phyloP scores from a whole-genome alignment of 2,329 filamentous ascomycete species.

The Calonectria naviculata region DNA sequence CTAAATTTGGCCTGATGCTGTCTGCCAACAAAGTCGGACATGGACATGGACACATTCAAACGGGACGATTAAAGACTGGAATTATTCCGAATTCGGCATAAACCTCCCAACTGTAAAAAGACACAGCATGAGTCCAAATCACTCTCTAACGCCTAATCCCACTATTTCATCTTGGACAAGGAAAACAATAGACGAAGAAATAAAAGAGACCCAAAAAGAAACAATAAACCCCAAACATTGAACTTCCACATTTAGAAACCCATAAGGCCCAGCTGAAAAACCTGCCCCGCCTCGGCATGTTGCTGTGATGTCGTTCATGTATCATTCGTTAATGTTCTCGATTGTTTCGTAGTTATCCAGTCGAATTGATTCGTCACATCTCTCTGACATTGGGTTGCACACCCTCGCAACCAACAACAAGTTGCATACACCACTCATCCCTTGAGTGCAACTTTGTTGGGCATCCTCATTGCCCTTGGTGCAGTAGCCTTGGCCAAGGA shows the following conservation, averaged over 20 bases:
- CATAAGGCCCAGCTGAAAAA: not conserved
- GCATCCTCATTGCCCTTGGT: conserved; percentile 49
- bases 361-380: not conserved
- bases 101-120: not conserved
- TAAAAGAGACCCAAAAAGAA: not conserved
- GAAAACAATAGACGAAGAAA: not conserved
- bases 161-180: not conserved
- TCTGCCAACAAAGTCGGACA: not conserved
- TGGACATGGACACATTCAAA: not conserved
- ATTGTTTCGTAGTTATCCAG: not conserved
- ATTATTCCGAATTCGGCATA: not conserved
- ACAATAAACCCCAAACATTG: not conserved
- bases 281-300: not conserved
- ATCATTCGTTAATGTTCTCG: not conserved
- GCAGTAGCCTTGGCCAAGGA: conserved; percentile 57
- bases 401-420: not conserved
- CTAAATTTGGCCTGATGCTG: not conserved
- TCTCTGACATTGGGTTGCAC: not conserved
- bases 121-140: not conserved
- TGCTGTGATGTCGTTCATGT: not conserved
- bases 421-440: not conserved
- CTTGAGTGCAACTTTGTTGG: conserved; percentile 39
- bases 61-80: not conserved
- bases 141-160: not conserved
- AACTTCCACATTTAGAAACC: not conserved